A percentile compares a stretch with the other conserved stretches of the same genome.
Conservation (phyloP, 495 filamentous ascomycete species). For the Antarctomyces pellizariae region DNA sequence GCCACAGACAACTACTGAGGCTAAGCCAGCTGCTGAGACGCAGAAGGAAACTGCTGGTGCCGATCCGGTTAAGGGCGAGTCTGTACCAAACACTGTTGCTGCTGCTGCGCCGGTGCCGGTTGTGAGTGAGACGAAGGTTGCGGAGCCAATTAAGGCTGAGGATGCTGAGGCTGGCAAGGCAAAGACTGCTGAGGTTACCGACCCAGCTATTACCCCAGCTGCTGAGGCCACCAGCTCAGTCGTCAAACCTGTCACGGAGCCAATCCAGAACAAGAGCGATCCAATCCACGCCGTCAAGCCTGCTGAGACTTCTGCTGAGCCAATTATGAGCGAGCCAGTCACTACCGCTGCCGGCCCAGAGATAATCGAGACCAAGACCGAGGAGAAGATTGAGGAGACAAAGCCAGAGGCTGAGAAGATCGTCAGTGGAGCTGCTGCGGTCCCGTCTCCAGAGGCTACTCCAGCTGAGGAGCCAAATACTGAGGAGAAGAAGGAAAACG, state of each 20-base stretch:
- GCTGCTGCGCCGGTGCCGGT: constrained; percentile 3
- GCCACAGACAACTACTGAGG: neutral
- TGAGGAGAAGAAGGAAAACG: no score
- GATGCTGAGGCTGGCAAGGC: no score
- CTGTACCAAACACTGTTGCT: no score
- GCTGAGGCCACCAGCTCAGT: constrained; percentile 1
- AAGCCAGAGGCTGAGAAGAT: neutral
- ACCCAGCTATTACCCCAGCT: neutral
- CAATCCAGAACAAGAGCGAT: neutral
- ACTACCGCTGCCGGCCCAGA: constrained; percentile 1
- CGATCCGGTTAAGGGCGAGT: no score
- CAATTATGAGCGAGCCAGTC: constrained; percentile 3
- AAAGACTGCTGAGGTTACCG: no score
- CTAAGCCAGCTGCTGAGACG: constrained; percentile 3
- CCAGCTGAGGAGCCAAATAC: neutral
- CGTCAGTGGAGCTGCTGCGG: constrained; percentile 1
- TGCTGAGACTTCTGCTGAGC: constrained; percentile 5
- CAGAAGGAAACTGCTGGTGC: no score
- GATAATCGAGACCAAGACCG: constrained; percentile 3
- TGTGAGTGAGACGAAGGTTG: constrained; percentile 8
- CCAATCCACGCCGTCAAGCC: neutral
- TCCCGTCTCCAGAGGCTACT: constrained; percentile 1
- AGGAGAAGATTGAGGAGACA: constrained; percentile 5
- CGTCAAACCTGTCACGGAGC: neutral
- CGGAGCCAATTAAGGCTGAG: neutral